Percentiles rank a stretch among this genome's conserved stretches.
Conservation (phyloP, 139 green algal species). For the Trebouxia sp. region DNA sequence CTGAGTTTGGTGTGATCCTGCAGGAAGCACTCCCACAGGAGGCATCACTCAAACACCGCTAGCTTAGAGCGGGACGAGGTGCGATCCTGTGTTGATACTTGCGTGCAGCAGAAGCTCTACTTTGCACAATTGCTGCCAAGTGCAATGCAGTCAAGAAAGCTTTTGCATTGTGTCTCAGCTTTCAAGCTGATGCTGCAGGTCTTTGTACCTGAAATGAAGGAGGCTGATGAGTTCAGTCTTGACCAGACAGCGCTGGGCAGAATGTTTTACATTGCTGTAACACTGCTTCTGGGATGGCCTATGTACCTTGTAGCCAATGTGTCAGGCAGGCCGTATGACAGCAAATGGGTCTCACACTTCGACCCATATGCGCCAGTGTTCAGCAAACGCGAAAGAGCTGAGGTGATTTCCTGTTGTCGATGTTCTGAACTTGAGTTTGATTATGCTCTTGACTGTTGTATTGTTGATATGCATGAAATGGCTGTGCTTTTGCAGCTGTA, state of each 20-base stretch:
- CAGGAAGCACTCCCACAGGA: slow-evolving; percentile 90
- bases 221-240: slow-evolving; percentile 23
- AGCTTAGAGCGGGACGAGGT: slow-evolving; percentile 80
- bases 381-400: slow-evolving; percentile 75
- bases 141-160: too few relatives aligned
- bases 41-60: slow-evolving; percentile 90
- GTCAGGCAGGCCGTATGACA: slow-evolving; percentile 63
- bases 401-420: too few relatives aligned
- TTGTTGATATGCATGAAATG: too few relatives aligned
- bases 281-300: slow-evolving; percentile 80
- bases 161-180: too few relatives aligned
- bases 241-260: slow-evolving; percentile 41
- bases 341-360: slow-evolving; percentile 86
- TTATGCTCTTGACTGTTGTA: too few relatives aligned
- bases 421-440: too few relatives aligned
- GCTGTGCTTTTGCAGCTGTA: too few relatives aligned
- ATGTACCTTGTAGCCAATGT: slow-evolving; percentile 83
- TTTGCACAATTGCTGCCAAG: too few relatives aligned
- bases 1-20: background rate
- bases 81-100: too few relatives aligned
- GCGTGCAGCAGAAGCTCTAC: too few relatives aligned
- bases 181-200: slow-evolving; percentile 61
- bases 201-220: slow-evolving; percentile 69
- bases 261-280: slow-evolving; percentile 55
- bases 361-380: slow-evolving; percentile 88